These are phyloP conservation scores for Brettanomyces sp. DNA, from an alignment of 805 yeast species.

Conservation along the genomic window DNA sequence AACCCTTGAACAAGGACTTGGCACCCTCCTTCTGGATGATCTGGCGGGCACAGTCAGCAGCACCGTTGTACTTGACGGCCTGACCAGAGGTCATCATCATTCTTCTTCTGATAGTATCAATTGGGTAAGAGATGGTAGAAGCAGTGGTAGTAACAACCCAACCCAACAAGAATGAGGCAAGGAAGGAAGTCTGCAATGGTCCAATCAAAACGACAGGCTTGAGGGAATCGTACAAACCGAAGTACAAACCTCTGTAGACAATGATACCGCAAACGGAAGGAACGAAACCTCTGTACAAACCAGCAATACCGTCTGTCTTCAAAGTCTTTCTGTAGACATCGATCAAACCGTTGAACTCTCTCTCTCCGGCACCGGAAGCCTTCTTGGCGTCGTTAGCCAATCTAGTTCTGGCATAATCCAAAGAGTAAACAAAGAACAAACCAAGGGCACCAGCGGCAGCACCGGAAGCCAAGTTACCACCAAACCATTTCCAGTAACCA, in stretches of 20 bases:
- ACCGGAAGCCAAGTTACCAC: constrained; percentile 98
- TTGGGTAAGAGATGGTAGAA: constrained; percentile 97
- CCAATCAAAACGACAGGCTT: constrained; percentile 94
- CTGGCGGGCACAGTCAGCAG: constrained; percentile 84
- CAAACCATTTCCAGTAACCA: constrained; percentile 88
- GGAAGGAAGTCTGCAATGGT: constrained; percentile 88
- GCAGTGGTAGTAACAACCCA: constrained; percentile 99
- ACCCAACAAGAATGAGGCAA: constrained; percentile 93
- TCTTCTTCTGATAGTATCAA: constrained; percentile 99
- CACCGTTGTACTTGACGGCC: constrained; percentile 94
- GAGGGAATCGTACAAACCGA: constrained; percentile 94
- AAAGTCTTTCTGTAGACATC: constrained; percentile 95
- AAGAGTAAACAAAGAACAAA: constrained; percentile 86
- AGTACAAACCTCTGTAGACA: constrained; percentile 99
- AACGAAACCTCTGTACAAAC: constrained; percentile 98
- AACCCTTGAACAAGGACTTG: constrained; percentile 91
- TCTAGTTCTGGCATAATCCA: constrained; percentile 98
- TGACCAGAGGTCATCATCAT: constrained; percentile 99
- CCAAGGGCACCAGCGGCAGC: constrained; percentile 98
- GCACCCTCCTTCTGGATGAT: constrained; percentile 96
- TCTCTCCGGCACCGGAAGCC: constrained; percentile 74
- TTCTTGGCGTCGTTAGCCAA: constrained; percentile 97
- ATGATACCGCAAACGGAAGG: constrained; percentile 96
- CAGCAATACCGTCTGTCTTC: constrained; percentile 94
- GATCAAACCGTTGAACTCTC: constrained; percentile 94